phyloP scores from a whole-genome alignment of 345 rosid genomes.

The Pugionium dolabratum region DNA sequence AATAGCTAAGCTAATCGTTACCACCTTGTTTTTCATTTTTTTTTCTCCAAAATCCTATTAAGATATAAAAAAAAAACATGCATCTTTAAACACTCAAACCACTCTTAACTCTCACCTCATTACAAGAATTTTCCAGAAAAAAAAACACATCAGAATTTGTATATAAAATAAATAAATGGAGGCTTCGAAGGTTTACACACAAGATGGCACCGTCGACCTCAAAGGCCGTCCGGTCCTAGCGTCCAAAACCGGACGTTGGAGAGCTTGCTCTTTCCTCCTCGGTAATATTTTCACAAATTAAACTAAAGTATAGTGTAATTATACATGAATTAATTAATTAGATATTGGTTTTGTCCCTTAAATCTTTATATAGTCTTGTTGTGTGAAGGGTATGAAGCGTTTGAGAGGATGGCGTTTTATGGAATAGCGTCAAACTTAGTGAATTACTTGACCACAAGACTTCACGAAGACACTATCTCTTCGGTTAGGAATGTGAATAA shows the following conservation, averaged over 20 bases:
- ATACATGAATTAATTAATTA: no score
- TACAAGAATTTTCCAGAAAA: conserved; percentile 7
- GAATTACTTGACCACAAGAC: conserved; percentile 71
- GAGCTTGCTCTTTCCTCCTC: conserved; percentile 85
- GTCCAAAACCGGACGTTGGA: conserved; percentile 80
- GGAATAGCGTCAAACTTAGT: conserved; percentile 87
- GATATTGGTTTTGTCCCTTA: no score
- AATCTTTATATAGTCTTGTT: conserved; percentile 17
- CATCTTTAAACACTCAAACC: conserved; percentile 32
- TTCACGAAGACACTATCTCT: conserved; percentile 81
- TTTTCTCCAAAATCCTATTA: neutral
- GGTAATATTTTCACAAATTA: conserved; percentile 46
- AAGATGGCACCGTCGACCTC: conserved; percentile 85
- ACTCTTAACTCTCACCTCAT: conserved; percentile 11
- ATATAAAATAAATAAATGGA: conserved; percentile 45
- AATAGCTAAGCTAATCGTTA: conserved; percentile 24
- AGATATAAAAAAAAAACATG: neutral
- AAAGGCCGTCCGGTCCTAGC: conserved; percentile 67
- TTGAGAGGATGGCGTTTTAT: conserved; percentile 95
- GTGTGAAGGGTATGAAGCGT: conserved; percentile 75
- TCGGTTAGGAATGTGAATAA: conserved; percentile 86
- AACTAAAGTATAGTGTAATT: no score
- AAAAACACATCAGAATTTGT: neutral
- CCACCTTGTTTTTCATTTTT: conserved; percentile 7
- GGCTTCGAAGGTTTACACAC: conserved; percentile 53